Evolutionary conservation across 352 stramenopile species (phyloP), one percentile per base, ranked within the genome.

Genomic region (Aphanomyces stellatus): DNA sequence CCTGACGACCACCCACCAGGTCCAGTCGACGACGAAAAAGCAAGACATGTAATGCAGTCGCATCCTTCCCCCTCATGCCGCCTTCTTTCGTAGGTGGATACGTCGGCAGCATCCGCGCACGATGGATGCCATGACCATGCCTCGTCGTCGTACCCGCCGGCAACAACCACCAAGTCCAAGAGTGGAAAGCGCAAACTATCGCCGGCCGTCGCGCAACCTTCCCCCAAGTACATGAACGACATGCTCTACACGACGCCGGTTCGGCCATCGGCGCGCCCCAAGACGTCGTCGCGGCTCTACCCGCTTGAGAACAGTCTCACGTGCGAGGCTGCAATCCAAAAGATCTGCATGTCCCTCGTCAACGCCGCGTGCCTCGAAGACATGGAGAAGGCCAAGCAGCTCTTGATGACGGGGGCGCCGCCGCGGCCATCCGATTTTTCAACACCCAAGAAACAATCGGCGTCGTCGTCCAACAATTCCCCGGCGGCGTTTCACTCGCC

Each of bases 271-370:
- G n/a, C n/a, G n/a, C n/a, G n/a, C n/a, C n/a, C n/a, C n/a, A n/a
- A n/a, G n/a, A n/a, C n/a, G 27, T 34, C 49, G 31, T 67, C 60
- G 30, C 24, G 60, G n/a, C 34, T 67, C 7, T 57, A 67, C 35
- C 60, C 60, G 37, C 49, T 67, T 8, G 37, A 56, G 49, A 31
- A 6, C 17, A 59, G 24, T 22, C 48, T 67, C 24, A 41, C 60
- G 4, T 57, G 40, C 15, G 60, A 67, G 22, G 31, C 41, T 15
- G 28, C 60, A 10, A 22, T 67, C 22, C 41, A 59, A 17, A 67
- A 67, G 49, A 67, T 67, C 15, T 67, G 60, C 25, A 27, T 57
- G 4, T 55, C 60, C 19, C 60, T 67, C 15, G 60, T 67, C 24
- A 15, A 41, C 17, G 60, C 60, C 8, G 49, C 60, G 11, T 67